Conservation (phyloP, 768 basidiomycete species). For the button mushroom (Agaricus bisporus) region DNA sequence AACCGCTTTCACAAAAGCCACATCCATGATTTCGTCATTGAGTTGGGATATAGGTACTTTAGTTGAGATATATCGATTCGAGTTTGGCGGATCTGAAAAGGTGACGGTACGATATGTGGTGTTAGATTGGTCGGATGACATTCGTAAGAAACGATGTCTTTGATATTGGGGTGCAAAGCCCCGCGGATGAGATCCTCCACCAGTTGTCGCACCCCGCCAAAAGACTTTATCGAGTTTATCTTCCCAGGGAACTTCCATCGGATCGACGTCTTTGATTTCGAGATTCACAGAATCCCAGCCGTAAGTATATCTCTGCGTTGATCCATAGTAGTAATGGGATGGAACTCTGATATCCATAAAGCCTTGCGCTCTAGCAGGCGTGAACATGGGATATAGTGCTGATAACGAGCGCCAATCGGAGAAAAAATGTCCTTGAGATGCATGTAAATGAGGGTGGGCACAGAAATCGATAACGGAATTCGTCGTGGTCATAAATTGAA, state of each 20-base stretch:
- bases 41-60: conserved; percentile 23
- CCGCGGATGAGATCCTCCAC: conserved; percentile 82
- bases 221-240: conserved; percentile 83
- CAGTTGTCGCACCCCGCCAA: conserved; percentile 96
- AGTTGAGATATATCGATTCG: conserved; percentile 4
- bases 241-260: conserved; percentile 87
- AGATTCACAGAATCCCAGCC: conserved; percentile 80
- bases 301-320: conserved; percentile 79
- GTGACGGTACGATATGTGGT: conserved; percentile 34
- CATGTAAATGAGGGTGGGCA: conserved; percentile 71
- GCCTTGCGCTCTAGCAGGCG: conserved; percentile 81
- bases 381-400: conserved; percentile 89
- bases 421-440: conserved; percentile 93
- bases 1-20: conserved; percentile 72
- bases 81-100: conserved; percentile 13
- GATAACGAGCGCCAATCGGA: conserved; percentile 92
- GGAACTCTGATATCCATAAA: conserved; percentile 92
- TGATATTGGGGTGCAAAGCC: conserved; percentile 84
- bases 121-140: conserved; percentile 56
- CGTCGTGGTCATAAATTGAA: conserved; percentile 55
- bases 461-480: conserved; percentile 79
- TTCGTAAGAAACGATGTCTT: conserved; percentile 77
- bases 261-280: conserved; percentile 69
- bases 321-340: conserved; percentile 92
- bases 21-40: conserved; percentile 78